Evolutionary conservation across 176 grass and related monocot genomes (phyloP), one percentile per base, ranked within the genome.

Genomic region (Neostapfia colusana): DNA sequence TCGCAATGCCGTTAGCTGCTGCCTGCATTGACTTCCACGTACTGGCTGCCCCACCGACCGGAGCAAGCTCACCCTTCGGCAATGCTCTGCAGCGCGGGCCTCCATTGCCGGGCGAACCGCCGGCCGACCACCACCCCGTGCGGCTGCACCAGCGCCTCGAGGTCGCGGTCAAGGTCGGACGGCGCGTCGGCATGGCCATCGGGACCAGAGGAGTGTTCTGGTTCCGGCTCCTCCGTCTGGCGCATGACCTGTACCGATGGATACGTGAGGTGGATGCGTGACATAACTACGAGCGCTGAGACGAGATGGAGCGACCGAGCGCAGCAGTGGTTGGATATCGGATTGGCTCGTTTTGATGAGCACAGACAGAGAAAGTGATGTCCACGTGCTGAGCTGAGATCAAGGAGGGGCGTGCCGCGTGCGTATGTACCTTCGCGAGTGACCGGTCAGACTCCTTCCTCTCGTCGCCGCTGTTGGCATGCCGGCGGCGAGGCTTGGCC

Each of bases 71-170:
- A 76, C 7, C 73, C 90, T 78, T 97, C 90, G 1, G 86, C 88
- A 25, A 97, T 97, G 86, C 93, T 97, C 63, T 92, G 87, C 67
- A 97, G 78, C 41, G 87, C 88, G 41, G 93, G 90, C 70, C 67
- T 90, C 93, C 93, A 97, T 65, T 92, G 90, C 65, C 69, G 54
- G 25, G 58, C 75, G 64, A 51, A 15, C 24, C 84, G 65, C 64
- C 83, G 35, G 65, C 64, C 64, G 25, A 84, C 18, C 12, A 71
- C 44, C 81, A 74, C 17, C 10, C 62, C 57, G 34, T 73, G 85
- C 26, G 79, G 65, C 76, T 65, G 43, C 69, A 26, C 10, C 55
- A 79, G 69, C 15, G 72, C 45, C 66, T 65, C 75, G 62, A 84
- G 81, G 37, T 84, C 86, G 15, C 74, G 38, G 68, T 83, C 80